Evolutionary conservation across 192 early-diverging fungal species (phyloP), one percentile per base, ranked within the genome.

Genomic region (Podila verticillata): DNA sequence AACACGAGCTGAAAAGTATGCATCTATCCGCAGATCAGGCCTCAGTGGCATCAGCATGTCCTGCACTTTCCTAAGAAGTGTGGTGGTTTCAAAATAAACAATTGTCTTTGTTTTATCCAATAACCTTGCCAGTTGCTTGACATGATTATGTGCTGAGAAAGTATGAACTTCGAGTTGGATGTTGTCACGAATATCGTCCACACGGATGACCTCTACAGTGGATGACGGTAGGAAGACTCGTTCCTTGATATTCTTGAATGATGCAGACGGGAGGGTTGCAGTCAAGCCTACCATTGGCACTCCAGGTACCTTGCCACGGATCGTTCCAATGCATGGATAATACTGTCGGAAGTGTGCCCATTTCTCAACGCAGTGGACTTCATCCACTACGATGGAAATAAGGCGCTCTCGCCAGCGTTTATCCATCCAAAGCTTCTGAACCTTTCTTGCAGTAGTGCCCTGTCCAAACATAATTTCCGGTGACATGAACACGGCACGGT

Each of bases 361-460:
- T 66, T 66, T 66, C 57, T 66, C 51, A 8, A 57, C 32, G 26
- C 65, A 66, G 30, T 68, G 66, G 36, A 60, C 57, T n/a, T 68
- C 66, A 9, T 68, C 66, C 6, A 68, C 22, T 17, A 68, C 66
- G 15, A 68, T 59, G 24, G 66, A 54, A 13, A 59, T 49, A 34
- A 68, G 47, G 35, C 1, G 4, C 0, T 57, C 24, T 51, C 28
- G 34, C 57, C 57, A 68, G 48, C 0, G 4, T 36, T 15, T 57
- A 24, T 66, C 22, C 0, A 39, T 17, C 66, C 57, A 68, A 28
- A 68, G 54, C 2, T 7, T 10, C 7, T 29, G 54, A 0, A 68
- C 17, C 39, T 59, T 29, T 32, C 29, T 68, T 22, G 51, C 35
- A 0, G 65, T 57, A 32, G 51, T 47, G 20, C 65, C 57, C 28